Evolutionary conservation across 2,329 filamentous ascomycete genomes (phyloP), one percentile per base, ranked within the genome.

Genomic region (Ustilaginoidea virens): DNA sequence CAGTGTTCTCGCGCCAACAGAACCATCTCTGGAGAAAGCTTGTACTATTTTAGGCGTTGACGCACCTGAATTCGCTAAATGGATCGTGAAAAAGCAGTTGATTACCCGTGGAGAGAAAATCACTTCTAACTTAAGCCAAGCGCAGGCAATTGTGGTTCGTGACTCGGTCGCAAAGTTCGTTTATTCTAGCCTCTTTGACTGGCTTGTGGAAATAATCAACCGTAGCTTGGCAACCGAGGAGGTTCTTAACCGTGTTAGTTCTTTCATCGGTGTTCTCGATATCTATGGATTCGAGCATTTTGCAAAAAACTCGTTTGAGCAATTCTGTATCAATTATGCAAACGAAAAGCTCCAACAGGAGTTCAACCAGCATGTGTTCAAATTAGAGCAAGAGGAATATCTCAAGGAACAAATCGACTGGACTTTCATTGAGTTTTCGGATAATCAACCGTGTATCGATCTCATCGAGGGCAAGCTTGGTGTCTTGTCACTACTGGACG

Each of bases 261-360:
- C 82, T 2, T 98, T 98, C 55, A 98, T 98, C 45, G 90, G 90
- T 53, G 90, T 98, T 27, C 70, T 98, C 39, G 90, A 98, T 81
- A 98, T 98, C 42, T 96, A 96, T 55, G 87, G 87, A 38, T 98
- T 98, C 48, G 90, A 98, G 55, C 90, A 96, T 57, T 98, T 98
- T 48, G 87, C 90, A 37, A 96, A 94, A 65, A 98, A 98, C 61
- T 98, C 90, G 1, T 98, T 98, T 46, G 90, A 98, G 53, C 90
- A 98, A 53, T 98, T 98, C 57, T 98, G 90, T 59, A 98, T 98
- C 69, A 98, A 98, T 58, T 98, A 98, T 48, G 90, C 90, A 56
- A 98, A 98, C 55, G 90, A 98, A 58, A 98, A 98, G 58, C 63
- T 98, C 31, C 90, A 98, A 52, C 90, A 98, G 53, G 87, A 96